A percentile compares a stretch with the other conserved stretches of the same genome.
phyloP scores from a whole-genome alignment of 2,329 filamentous ascomycete species.

The Pseudocercospora fijiensis region DNA sequence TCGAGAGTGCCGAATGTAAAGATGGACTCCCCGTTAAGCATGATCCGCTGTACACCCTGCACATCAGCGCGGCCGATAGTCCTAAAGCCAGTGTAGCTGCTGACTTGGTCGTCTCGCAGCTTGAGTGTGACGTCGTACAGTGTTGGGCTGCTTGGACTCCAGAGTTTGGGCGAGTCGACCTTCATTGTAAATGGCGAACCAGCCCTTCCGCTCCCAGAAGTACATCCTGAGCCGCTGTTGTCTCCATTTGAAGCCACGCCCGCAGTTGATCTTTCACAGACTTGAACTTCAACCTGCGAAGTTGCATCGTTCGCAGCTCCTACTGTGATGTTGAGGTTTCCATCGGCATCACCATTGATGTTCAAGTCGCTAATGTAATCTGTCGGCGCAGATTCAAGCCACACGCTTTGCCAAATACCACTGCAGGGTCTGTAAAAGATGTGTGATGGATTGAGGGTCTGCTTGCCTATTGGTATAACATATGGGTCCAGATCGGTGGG shows the following conservation, averaged over 20 bases:
- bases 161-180: conserved; percentile 57
- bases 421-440: conserved; percentile 73
- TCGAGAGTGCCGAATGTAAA: conserved; percentile 69
- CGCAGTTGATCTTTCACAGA: conserved; percentile 18
- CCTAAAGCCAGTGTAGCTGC: conserved; percentile 68
- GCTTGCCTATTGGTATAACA: conserved; percentile 61
- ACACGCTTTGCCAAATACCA: conserved; percentile 75
- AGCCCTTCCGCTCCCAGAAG: conserved; percentile 46
- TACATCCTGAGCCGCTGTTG: conserved; percentile 22
- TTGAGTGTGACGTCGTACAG: conserved; percentile 64
- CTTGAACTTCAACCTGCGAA: conserved; percentile 20
- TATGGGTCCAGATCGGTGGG: conserved; percentile 59
- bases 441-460: conserved; percentile 57
- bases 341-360: conserved; percentile 57
- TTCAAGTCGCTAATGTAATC: conserved; percentile 61
- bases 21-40: conserved; percentile 67
- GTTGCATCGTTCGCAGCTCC: conserved; percentile 1
- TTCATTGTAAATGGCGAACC: conserved; percentile 56
- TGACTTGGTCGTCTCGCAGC: conserved; percentile 54
- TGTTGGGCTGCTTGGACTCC: conserved; percentile 63
- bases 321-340: conserved; percentile 45
- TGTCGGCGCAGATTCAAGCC: conserved; percentile 63
- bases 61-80: conserved; percentile 59
- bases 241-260: not conserved
- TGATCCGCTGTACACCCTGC: conserved; percentile 59